A percentile compares a stretch with the other conserved stretches of the same genome.
Evolutionary conservation across 345 rosid genomes (phyloP).

Genomic region (Eucalyptus paniculata): DNA sequence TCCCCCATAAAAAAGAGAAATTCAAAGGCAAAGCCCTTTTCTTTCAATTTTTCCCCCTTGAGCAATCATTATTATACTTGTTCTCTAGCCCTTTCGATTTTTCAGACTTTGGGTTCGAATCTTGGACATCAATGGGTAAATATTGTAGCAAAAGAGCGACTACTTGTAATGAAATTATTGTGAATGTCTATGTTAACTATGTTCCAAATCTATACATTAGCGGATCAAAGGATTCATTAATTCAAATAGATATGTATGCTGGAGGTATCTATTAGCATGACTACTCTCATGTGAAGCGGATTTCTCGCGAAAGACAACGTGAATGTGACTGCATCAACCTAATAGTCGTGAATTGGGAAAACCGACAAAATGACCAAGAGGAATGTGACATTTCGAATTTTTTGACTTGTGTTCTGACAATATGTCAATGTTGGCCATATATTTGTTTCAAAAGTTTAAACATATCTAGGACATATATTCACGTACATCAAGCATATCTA

Average conservation of each 20-base stretch:
- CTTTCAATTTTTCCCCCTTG: not conserved
- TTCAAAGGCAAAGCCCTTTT: not conserved
- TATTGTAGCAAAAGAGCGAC: not conserved
- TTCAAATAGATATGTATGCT: not conserved
- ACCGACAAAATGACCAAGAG: not conserved
- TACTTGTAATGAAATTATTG: not conserved
- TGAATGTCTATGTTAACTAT: not conserved
- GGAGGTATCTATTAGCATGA: not conserved
- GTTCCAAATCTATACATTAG: not conserved
- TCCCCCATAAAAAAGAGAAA: not conserved
- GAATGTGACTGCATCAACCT: fast-evolving
- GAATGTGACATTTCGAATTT: not conserved
- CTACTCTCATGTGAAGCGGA: not conserved
- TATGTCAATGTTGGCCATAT: not conserved
- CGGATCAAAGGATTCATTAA: not conserved
- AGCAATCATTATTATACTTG: no score
- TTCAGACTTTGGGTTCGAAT: not conserved
- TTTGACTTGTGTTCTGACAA: not conserved
- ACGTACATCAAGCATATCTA: no score
- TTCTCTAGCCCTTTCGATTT: not conserved
- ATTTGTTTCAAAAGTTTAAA: not conserved
- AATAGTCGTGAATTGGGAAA: not conserved
- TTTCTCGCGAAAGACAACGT: not conserved
- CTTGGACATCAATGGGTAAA: not conserved
- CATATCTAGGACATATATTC: not conserved